phyloP scores from a whole-genome alignment of 2,329 filamentous ascomycete genomes.

The Elsinoe fawcettii region DNA sequence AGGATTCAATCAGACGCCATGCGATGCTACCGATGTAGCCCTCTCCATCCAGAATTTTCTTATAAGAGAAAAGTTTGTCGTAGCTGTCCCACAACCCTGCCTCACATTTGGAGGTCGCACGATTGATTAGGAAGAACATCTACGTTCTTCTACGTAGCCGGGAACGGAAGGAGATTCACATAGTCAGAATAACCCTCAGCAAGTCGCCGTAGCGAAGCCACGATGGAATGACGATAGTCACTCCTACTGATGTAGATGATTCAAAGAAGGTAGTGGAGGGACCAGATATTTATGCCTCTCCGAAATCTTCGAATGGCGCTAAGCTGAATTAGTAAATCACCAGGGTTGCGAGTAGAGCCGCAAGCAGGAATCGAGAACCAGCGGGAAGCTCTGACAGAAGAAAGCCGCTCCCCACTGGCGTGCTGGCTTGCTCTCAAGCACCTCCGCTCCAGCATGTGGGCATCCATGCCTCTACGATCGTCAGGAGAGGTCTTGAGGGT shows the following conservation, averaged over 20 bases:
- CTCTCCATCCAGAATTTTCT: too few species aligned
- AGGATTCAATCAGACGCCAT: too few species aligned
- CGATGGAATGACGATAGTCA: constrained; percentile 27
- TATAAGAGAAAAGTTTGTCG: constrained; percentile 22
- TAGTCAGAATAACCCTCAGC: constrained; percentile 33
- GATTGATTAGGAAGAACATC: constrained; percentile 37
- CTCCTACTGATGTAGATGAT: constrained; percentile 20
- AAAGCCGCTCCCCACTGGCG: neutral
- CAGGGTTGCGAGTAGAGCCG: neutral
- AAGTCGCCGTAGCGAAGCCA: constrained; percentile 36
- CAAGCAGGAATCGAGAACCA: neutral
- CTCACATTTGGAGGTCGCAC: constrained; percentile 28
- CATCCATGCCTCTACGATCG: neutral
- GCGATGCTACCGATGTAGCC: too few species aligned
- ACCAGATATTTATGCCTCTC: constrained; percentile 15
- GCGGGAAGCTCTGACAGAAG: neutral
- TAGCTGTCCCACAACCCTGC: constrained; percentile 38
- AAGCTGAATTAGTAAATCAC: too few species aligned
- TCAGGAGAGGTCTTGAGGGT: neutral
- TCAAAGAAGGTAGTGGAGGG: constrained; percentile 16
- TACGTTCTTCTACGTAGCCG: constrained; percentile 35
- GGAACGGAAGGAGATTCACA: constrained; percentile 38
- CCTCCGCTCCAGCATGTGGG: neutral
- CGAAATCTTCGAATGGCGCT: neutral
- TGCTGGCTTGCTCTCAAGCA: neutral